These are phyloP conservation scores for Clathrospora elynae DNA, from an alignment of 2,329 filamentous ascomycete species.

Conservation along the genomic window DNA sequence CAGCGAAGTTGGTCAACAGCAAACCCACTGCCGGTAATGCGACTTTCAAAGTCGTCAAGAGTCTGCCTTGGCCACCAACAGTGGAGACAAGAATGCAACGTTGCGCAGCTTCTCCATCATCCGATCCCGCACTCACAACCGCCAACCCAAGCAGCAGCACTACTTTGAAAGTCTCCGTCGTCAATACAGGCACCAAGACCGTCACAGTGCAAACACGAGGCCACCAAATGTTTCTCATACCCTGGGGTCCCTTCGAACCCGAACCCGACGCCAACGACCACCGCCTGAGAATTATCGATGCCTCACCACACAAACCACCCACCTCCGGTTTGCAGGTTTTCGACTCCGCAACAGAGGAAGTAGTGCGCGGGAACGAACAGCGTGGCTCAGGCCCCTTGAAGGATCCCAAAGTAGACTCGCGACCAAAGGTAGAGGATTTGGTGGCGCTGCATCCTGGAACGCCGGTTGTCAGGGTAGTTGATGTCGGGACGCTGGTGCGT, in stretches of 20 bases:
- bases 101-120: no score
- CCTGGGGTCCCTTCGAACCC: conserved; percentile 3
- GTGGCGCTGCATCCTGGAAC: neutral
- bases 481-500: neutral
- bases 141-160: neutral
- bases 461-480: neutral
- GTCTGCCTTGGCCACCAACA: neutral
- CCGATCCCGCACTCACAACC: no score
- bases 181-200: neutral
- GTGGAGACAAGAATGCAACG: neutral
- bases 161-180: neutral
- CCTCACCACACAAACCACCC: neutral
- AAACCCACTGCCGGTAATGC: neutral
- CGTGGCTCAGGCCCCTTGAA: conserved; percentile 1
- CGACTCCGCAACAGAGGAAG: neutral
- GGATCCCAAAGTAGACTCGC: neutral
- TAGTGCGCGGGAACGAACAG: neutral
- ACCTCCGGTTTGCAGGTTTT: conserved; percentile 1
- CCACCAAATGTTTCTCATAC: conserved; percentile 2
- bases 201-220: conserved; percentile 5
- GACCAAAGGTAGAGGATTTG: conserved; percentile 1
- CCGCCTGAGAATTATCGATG: neutral
- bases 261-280: neutral
- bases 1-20: conserved; percentile 5
- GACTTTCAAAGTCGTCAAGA: conserved; percentile 1